Evolutionary conservation across 768 basidiomycete species (phyloP).

Genomic region (Psilocybe tampanensis): DNA sequence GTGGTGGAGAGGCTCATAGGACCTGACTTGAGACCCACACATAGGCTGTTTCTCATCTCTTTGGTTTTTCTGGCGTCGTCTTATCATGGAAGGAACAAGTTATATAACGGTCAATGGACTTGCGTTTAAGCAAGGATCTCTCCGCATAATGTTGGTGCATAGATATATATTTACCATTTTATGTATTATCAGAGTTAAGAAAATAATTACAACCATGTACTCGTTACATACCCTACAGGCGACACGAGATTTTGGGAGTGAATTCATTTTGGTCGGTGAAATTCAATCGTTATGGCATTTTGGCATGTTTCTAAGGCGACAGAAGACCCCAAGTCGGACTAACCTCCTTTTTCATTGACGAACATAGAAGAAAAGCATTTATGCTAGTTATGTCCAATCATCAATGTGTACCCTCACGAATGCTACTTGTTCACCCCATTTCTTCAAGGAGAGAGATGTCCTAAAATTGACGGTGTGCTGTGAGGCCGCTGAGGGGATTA

Average conservation of each 20-base stretch:
- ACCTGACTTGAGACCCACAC: too few species aligned
- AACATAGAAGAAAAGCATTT: not conserved
- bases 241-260: not conserved
- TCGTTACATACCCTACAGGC: not conserved
- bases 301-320: conserved; percentile 13
- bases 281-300: not conserved
- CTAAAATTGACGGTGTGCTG: not conserved
- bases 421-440: not conserved
- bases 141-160: too few species aligned
- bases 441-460: not conserved
- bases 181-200: conserved; percentile 11
- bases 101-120: too few species aligned
- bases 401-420: too few species aligned
- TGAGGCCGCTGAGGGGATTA: not conserved
- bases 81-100: not conserved
- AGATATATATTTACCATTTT: not conserved
- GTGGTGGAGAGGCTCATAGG: conserved; percentile 64
- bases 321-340: conserved; percentile 15
- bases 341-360: not conserved
- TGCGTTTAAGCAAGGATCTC: not conserved
- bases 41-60: not conserved
- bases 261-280: not conserved
- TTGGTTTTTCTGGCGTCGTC: not conserved
- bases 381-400: not conserved
- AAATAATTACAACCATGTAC: conserved; percentile 4